Evolutionary conservation across 75 land plant species (phyloP).

Genomic region (Sequoiadendron giganteum): DNA sequence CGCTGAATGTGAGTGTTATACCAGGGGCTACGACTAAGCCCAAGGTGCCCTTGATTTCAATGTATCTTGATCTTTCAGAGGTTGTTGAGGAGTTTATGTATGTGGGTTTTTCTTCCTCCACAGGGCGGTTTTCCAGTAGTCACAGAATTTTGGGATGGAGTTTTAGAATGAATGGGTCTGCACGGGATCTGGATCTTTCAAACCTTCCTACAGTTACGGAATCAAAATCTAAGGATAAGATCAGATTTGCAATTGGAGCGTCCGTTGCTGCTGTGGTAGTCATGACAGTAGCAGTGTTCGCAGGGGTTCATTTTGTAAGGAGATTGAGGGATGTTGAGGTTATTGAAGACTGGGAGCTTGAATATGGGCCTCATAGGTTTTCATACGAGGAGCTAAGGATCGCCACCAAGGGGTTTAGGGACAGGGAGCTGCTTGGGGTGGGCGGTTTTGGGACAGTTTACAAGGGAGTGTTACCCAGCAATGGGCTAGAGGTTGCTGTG

Average conservation of each 20-base stretch:
- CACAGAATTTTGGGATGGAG: conserved; percentile 35
- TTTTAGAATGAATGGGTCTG: conserved; percentile 23
- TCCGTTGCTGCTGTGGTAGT: background rate
- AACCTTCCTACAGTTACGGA: conserved; percentile 1
- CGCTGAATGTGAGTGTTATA: conserved; percentile 18
- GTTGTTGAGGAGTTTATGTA: conserved; percentile 25
- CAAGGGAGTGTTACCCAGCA: conserved; percentile 21
- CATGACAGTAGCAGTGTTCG: background rate
- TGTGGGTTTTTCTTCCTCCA: conserved; percentile 45
- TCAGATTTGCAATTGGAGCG: background rate
- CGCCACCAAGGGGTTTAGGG: conserved; percentile 37
- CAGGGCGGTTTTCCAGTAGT: conserved; percentile 15
- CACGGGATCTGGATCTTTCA: conserved; percentile 10
- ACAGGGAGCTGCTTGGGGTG: conserved; percentile 23
- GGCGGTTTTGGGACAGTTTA: conserved; percentile 58
- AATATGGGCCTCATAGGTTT: conserved; percentile 22
- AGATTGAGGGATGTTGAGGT: background rate
- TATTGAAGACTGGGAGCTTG: conserved; percentile 25
- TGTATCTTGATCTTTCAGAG: conserved; percentile 13
- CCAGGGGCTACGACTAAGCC: conserved; percentile 15
- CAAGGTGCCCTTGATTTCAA: conserved; percentile 17
- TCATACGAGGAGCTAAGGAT: conserved; percentile 31
- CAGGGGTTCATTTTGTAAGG: background rate
- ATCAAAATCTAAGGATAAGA: background rate
- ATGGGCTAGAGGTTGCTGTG: conserved; percentile 50